These are phyloP conservation scores for Beauveria medogensis DNA, from an alignment of 2,329 filamentous ascomycete genomes.

Conservation along the genomic window DNA sequence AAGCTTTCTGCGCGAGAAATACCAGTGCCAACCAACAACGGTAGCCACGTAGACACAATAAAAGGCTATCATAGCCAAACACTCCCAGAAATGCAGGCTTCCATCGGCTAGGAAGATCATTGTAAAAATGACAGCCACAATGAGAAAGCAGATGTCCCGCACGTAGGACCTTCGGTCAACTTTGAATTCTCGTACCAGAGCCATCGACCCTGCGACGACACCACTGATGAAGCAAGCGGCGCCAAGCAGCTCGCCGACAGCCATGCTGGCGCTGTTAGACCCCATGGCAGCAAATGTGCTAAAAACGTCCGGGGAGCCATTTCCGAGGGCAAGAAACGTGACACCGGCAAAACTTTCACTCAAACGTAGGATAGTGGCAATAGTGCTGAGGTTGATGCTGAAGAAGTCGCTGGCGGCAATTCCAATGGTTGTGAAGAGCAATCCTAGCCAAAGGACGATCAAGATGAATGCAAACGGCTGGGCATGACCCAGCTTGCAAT, in stretches of 20 bases:
- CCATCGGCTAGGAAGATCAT: conserved; percentile 85
- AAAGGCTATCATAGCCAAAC: conserved; percentile 79
- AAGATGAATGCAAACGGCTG: conserved; percentile 73
- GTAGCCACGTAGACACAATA: conserved; percentile 84
- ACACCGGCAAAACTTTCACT: conserved; percentile 95
- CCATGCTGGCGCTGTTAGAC: conserved; percentile 93
- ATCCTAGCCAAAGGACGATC: conserved; percentile 71
- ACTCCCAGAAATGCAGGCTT: conserved; percentile 79
- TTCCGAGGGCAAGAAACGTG: conserved; percentile 93
- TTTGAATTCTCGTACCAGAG: conserved; percentile 86
- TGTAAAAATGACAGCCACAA: conserved; percentile 76
- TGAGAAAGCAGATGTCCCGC: conserved; percentile 87
- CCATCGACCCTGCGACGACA: conserved; percentile 96
- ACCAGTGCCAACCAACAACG: conserved; percentile 91
- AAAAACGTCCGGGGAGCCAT: conserved; percentile 96
- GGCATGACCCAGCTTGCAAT: conserved; percentile 62
- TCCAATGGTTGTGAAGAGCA: conserved; percentile 93
- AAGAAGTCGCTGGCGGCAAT: conserved; percentile 98
- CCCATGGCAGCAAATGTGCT: conserved; percentile 98
- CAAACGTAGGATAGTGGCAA: conserved; percentile 79
- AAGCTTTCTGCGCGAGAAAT: conserved; percentile 53
- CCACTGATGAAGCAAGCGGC: conserved; percentile 94
- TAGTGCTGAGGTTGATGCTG: conserved; percentile 91
- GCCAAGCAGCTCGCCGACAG: conserved; percentile 88
- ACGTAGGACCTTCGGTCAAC: conserved; percentile 86